These are phyloP conservation scores for Leccinum disarticulatum DNA, from an alignment of 768 basidiomycete genomes.

Conservation along the genomic window DNA sequence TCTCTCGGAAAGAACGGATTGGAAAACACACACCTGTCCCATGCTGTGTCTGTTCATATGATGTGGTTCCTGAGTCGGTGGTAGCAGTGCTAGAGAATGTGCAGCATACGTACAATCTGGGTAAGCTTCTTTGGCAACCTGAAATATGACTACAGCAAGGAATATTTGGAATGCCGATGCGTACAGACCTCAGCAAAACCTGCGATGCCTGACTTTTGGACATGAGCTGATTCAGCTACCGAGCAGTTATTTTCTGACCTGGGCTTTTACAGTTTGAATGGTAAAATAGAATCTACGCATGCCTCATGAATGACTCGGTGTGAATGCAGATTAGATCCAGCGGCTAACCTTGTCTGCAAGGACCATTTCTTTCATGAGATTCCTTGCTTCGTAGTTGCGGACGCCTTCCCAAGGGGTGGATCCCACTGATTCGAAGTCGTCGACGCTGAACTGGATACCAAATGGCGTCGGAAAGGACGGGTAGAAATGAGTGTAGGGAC, in stretches of 20 bases:
- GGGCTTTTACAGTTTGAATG: slow-evolving; percentile 86
- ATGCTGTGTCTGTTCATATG: slow-evolving; percentile 72
- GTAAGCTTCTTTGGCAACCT: slow-evolving; percentile 84
- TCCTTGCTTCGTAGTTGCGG: slow-evolving; percentile 78
- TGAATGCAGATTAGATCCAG: background rate
- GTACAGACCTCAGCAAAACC: slow-evolving; percentile 74
- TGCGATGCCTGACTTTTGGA: slow-evolving; percentile 56
- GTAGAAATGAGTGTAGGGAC: slow-evolving; percentile 3
- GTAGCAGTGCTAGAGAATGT: slow-evolving; percentile 2
- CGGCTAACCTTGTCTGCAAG: slow-evolving; percentile 64
- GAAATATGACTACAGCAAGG: slow-evolving; percentile 8
- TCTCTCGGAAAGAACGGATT: background rate
- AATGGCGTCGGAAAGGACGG: background rate
- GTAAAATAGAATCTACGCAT: slow-evolving; percentile 74
- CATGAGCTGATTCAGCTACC: slow-evolving; percentile 6
- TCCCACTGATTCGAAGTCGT: slow-evolving; percentile 72
- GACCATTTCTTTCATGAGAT: slow-evolving; percentile 81
- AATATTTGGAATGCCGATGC: background rate
- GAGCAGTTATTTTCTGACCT: slow-evolving; percentile 41
- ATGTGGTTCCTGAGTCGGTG: slow-evolving; percentile 7
- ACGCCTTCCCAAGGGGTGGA: slow-evolving; percentile 89
- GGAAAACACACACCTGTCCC: slow-evolving; percentile 65
- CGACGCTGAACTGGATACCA: slow-evolving; percentile 68
- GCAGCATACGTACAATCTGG: slow-evolving; percentile 68
- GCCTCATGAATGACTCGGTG: background rate